These are phyloP conservation scores for Endogone sp. DNA, from an alignment of 192 early-diverging fungal species.

Conservation along the genomic window DNA sequence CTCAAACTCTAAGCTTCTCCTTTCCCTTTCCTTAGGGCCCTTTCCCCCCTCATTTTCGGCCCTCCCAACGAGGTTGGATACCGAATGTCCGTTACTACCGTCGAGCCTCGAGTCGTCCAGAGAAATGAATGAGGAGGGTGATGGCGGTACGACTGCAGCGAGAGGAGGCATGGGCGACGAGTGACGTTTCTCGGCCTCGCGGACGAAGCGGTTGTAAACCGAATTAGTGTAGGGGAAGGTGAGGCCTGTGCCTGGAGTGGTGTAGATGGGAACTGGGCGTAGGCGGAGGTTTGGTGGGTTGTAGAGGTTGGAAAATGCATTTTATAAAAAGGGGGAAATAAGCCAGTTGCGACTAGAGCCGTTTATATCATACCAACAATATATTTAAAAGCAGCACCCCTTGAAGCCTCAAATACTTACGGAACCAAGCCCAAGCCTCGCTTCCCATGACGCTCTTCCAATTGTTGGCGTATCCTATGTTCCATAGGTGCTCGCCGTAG, in stretches of 20 bases:
- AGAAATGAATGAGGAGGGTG: not conserved
- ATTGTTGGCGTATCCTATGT: constrained; percentile 34
- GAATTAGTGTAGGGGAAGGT: constrained; percentile 21
- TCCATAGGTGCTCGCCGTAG: constrained; percentile 18
- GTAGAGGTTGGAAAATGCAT: too few relatives aligned
- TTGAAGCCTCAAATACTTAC: constrained; percentile 30
- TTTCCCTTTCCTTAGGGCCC: not conserved
- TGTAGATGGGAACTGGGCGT: constrained; percentile 22
- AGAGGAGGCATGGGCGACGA: not conserved
- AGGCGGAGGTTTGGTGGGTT: too few relatives aligned
- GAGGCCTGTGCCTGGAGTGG: constrained; percentile 19
- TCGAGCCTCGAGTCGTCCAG: not conserved
- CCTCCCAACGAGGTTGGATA: too few relatives aligned
- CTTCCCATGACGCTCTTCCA: constrained; percentile 46
- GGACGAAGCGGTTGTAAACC: constrained; percentile 11
- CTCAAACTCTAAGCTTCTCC: not conserved
- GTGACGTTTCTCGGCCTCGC: constrained; percentile 9
- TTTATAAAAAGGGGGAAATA: too few relatives aligned
- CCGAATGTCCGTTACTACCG: not conserved
- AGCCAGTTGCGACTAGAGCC: too few relatives aligned
- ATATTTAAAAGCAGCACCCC: too few relatives aligned
- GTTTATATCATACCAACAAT: too few relatives aligned
- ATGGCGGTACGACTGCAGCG: not conserved
- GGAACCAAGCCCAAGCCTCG: constrained; percentile 18
- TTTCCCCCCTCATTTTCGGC: not conserved